A percentile compares a stretch with the other conserved stretches of the same genome.
These are phyloP conservation scores for Beauveria medogensis DNA, from an alignment of 2,329 filamentous ascomycete species.

Conservation along the genomic window DNA sequence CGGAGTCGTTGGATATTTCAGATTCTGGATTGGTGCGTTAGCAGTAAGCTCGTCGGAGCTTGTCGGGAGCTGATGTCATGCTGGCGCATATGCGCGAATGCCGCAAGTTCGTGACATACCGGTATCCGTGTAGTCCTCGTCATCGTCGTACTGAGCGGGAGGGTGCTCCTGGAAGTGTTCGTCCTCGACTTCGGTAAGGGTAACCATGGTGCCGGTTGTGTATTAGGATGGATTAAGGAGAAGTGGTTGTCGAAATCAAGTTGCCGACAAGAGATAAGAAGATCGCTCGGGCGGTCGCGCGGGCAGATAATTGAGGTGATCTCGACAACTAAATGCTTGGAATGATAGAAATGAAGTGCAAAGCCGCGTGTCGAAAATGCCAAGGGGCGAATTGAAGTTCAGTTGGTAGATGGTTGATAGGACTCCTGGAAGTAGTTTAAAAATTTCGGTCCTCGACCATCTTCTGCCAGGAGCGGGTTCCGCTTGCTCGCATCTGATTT, in stretches of 20 bases:
- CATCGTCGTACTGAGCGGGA: constrained; percentile 71
- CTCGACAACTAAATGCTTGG: constrained; percentile 7
- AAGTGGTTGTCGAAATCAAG: neutral
- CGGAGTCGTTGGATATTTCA: constrained; percentile 74
- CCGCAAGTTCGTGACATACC: constrained; percentile 46
- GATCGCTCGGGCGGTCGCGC: neutral
- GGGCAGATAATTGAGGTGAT: neutral
- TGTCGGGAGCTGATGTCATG: neutral
- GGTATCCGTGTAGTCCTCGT: constrained; percentile 90
- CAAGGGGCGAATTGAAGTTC: neutral
- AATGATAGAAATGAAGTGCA: neutral
- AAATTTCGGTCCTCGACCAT: constrained; percentile 12
- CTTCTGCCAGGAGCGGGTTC: neutral
- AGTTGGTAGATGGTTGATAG: constrained; percentile 2
- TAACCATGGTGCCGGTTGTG: constrained; percentile 64
- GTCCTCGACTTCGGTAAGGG: constrained; percentile 93
- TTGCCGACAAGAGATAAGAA: neutral
- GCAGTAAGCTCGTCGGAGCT: neutral
- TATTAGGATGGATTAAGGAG: constrained; percentile 7
- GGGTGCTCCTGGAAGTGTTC: constrained; percentile 79
- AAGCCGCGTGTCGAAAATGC: neutral
- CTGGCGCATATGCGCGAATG: neutral
- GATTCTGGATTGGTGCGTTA: constrained; percentile 49
- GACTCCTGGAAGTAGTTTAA: constrained; percentile 9
- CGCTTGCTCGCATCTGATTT: neutral